Evolutionary conservation across 169 alveolate genomes (phyloP).

Genomic region (Sarcocystis neurona): DNA sequence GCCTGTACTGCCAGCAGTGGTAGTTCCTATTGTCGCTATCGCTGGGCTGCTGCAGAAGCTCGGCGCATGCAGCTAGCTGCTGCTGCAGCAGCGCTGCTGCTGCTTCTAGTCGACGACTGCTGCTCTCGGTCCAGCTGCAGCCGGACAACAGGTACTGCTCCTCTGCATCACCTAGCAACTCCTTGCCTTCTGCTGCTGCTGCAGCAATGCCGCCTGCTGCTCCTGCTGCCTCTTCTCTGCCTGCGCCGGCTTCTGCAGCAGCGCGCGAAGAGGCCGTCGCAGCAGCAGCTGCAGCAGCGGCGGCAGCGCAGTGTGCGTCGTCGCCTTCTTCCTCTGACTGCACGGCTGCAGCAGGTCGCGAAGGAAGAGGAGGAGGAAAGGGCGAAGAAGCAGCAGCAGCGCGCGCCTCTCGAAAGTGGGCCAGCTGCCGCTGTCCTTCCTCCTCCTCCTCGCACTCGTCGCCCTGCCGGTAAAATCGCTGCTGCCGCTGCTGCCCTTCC

Average conservation of each 20-base stretch:
- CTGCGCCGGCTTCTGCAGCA: background rate
- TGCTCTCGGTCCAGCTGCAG: background rate
- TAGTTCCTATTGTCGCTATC: constrained; percentile 43
- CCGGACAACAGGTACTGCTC: background rate
- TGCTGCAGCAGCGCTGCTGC: constrained; percentile 14
- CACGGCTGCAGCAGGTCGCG: no score
- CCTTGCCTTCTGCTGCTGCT: constrained; percentile 2
- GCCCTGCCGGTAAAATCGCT: no score
- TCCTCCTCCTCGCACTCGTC: no score
- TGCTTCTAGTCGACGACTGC: background rate
- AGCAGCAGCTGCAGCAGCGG: background rate
- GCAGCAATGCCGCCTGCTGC: background rate
- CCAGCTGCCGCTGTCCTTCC: no score
- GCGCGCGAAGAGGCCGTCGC: background rate
- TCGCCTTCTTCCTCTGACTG: no score
- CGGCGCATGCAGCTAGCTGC: constrained; percentile 17
- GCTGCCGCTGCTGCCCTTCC: constrained; percentile 43
- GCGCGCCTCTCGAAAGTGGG: no score
- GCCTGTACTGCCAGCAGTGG: constrained; percentile 56
- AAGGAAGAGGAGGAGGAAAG: no score
- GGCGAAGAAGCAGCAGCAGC: no score
- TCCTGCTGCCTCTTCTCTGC: background rate
- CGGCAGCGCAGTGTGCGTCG: background rate
- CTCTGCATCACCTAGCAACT: background rate
- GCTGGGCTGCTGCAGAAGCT: constrained; percentile 10